These are phyloP conservation scores for Agrocybe praecox DNA, from an alignment of 768 basidiomycete genomes.

Conservation along the genomic window DNA sequence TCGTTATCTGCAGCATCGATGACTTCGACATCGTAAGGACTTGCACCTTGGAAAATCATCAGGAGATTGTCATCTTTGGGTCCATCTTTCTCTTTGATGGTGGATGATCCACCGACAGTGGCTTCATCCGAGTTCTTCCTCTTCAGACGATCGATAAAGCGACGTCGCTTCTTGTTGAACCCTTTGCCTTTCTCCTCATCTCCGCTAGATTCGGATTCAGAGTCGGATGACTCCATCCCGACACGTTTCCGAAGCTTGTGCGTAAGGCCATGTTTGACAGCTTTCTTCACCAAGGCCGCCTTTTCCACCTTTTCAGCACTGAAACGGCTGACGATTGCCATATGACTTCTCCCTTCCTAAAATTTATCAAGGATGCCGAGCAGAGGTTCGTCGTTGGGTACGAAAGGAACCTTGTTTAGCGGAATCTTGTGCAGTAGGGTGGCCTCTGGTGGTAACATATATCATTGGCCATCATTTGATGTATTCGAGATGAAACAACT, in stretches of 20 bases:
- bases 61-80: neutral
- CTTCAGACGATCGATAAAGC: conserved; percentile 15
- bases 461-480: too few species aligned
- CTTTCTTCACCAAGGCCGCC: conserved; percentile 82
- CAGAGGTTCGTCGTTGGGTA: conserved; percentile 84
- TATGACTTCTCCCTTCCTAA: conserved; percentile 89
- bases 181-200: conserved; percentile 28
- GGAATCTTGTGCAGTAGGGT: conserved; percentile 82
- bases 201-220: conserved; percentile 39
- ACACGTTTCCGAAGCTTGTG: conserved; percentile 77
- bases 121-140: conserved; percentile 22
- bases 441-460: too few species aligned
- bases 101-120: conserved; percentile 9
- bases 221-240: conserved; percentile 68
- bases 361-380: conserved; percentile 86
- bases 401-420: conserved; percentile 84
- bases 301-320: conserved; percentile 59
- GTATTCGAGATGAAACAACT: neutral
- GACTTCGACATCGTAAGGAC: conserved; percentile 27
- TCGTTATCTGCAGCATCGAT: conserved; percentile 28
- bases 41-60: neutral
- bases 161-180: conserved; percentile 18
- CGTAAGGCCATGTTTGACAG: conserved; percentile 78
- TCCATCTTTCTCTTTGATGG: conserved; percentile 8
- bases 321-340: conserved; percentile 86